Conservation (phyloP, 352 stramenopile species). For the Thalassiosira hispida region DNA sequence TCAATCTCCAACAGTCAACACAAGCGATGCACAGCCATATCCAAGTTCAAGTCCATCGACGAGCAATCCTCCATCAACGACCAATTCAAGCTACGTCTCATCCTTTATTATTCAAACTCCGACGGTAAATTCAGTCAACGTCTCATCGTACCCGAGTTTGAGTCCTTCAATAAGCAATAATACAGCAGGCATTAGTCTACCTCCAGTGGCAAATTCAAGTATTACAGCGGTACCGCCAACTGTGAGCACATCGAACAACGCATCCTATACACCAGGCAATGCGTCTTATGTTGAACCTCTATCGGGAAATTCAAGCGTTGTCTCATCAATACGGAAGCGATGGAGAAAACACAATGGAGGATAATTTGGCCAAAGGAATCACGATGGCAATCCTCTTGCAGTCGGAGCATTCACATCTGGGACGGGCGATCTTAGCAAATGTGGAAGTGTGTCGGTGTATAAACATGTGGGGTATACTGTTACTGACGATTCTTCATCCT, state of each 20-base stretch:
- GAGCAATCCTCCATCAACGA: too few relatives aligned
- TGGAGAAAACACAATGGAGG: too few relatives aligned
- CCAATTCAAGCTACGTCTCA: too few relatives aligned
- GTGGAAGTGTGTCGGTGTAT: conserved; percentile 42
- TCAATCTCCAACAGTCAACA: neutral
- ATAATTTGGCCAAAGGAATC: conserved; percentile 34
- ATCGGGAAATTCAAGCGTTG: neutral
- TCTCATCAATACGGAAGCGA: neutral
- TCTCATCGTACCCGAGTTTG: too few relatives aligned
- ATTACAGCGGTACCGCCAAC: too few relatives aligned
- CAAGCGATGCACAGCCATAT: neutral
- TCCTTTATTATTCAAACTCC: too few relatives aligned
- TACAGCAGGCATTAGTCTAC: too few relatives aligned
- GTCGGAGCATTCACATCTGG: conserved; percentile 35
- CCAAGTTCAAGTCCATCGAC: too few relatives aligned
- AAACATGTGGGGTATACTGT: conserved; percentile 3
- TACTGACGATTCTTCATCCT: neutral
- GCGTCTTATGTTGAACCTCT: neutral
- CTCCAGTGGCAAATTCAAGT: too few relatives aligned
- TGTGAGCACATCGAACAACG: neutral
- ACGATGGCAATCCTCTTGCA: conserved; percentile 40
- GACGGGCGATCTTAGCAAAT: conserved; percentile 15
- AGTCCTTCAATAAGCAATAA: too few relatives aligned
- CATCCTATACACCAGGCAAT: neutral
- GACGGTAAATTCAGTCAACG: too few relatives aligned